Percentiles rank a stretch among this genome's conserved stretches.
These are phyloP conservation scores for Furculomyces boomerangus DNA, from an alignment of 371 early-diverging fungal species.

Conservation along the genomic window DNA sequence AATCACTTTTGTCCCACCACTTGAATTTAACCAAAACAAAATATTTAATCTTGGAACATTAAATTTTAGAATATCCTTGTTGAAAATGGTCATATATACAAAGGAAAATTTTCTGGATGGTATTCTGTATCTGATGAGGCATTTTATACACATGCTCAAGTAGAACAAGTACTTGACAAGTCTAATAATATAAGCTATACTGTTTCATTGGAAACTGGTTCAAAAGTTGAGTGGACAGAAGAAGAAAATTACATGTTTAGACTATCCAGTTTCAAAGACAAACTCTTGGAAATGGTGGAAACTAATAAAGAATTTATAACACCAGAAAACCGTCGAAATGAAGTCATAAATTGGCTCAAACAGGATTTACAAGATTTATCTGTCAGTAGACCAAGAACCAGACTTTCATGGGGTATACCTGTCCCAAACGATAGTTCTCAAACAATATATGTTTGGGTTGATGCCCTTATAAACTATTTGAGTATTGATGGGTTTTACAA, in stretches of 20 bases:
- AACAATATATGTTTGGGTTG: constrained; percentile 93
- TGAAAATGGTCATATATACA: constrained; percentile 68
- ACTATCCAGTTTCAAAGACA: constrained; percentile 40
- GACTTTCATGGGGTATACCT: constrained; percentile 81
- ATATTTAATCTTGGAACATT: not conserved
- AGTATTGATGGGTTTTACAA: constrained; percentile 46
- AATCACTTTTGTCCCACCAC: not conserved
- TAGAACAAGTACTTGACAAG: constrained; percentile 27
- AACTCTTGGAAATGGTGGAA: constrained; percentile 22
- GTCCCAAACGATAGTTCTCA: constrained; percentile 80
- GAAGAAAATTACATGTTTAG: constrained; percentile 91
- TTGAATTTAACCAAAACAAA: not conserved
- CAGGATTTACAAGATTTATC: constrained; percentile 48
- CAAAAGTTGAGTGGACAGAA: constrained; percentile 67
- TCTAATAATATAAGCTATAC: not conserved
- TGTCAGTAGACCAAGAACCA: constrained; percentile 58
- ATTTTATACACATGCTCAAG: constrained; percentile 59
- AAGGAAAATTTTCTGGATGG: constrained; percentile 86
- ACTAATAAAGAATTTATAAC: constrained; percentile 3
- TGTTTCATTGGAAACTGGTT: constrained; percentile 64
- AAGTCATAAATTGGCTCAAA: constrained; percentile 12
- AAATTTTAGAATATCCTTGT: constrained; percentile 29
- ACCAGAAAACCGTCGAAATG: constrained; percentile 13
- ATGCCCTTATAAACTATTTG: constrained; percentile 84
- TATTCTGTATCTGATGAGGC: constrained; percentile 92